These are phyloP conservation scores for Quercus aquifolioides DNA, from an alignment of 306 rosid species.

Conservation along the genomic window DNA sequence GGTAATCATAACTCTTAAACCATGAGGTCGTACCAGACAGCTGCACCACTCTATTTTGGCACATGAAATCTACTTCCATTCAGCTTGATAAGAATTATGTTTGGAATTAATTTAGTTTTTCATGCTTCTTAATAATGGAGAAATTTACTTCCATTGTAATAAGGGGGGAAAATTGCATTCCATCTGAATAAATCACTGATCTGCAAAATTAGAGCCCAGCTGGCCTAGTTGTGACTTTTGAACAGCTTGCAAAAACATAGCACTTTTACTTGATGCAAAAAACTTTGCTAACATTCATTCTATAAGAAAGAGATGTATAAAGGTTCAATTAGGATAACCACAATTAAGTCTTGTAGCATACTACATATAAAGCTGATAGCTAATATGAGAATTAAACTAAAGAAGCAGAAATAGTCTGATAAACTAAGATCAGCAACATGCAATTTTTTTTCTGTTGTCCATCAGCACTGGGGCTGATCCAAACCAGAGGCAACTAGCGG, in stretches of 20 bases:
- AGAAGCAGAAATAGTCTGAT: neutral
- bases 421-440: neutral
- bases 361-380: neutral
- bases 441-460: neutral
- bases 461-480: constrained; percentile 48
- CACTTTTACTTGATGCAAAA: neutral
- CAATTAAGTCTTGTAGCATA: neutral
- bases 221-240: too few species aligned
- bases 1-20: too few species aligned
- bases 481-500: constrained; percentile 45
- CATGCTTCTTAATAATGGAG: too few species aligned
- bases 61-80: too few species aligned
- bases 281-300: neutral
- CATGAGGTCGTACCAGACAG: too few species aligned
- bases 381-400: neutral
- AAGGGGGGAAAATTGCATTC: too few species aligned
- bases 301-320: neutral
- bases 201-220: neutral
- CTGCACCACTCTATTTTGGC: too few species aligned
- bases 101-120: too few species aligned
- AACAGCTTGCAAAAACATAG: neutral
- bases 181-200: too few species aligned
- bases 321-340: neutral
- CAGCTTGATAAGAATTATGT: too few species aligned
- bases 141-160: too few species aligned